Conservation (phyloP, 108 stramenopile genomes). For the Aureococcus anophagefferens region DNA sequence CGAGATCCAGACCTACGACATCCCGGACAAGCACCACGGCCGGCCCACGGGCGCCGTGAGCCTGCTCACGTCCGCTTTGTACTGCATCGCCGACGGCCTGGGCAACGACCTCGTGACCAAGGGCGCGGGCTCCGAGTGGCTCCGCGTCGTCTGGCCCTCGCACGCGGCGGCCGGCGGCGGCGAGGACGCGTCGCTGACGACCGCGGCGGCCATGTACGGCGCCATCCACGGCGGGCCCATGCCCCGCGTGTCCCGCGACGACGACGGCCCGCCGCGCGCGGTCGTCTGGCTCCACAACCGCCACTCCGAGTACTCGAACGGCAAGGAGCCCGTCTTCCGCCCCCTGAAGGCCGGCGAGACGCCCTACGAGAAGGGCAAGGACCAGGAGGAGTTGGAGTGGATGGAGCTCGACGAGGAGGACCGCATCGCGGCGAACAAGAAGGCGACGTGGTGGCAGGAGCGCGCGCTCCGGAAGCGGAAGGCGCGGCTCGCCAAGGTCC, state of each 20-base stretch:
- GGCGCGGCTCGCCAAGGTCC: no score
- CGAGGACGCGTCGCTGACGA: background rate
- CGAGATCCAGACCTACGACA: background rate
- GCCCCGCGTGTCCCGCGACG: background rate
- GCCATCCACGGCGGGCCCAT: background rate
- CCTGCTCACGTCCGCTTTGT: background rate
- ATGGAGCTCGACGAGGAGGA: no score
- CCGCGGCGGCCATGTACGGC: background rate
- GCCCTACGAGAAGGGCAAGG: background rate
- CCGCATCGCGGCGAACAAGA: background rate
- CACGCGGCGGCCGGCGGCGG: background rate
- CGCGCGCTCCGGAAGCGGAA: background rate
- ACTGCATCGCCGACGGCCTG: background rate
- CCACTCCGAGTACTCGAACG: background rate
- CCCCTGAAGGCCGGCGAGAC: background rate
- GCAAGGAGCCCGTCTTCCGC: background rate
- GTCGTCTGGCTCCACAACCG: background rate
- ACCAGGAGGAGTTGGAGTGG: no score
- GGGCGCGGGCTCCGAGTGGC: background rate
- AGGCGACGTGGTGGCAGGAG: background rate
- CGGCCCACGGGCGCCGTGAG: background rate
- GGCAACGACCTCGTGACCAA: background rate
- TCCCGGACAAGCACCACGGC: background rate
- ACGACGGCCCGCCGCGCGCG: background rate
- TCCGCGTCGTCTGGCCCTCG: background rate